phyloP scores from a whole-genome alignment of 495 filamentous ascomycete genomes.

The Glutinoglossum americanum region DNA sequence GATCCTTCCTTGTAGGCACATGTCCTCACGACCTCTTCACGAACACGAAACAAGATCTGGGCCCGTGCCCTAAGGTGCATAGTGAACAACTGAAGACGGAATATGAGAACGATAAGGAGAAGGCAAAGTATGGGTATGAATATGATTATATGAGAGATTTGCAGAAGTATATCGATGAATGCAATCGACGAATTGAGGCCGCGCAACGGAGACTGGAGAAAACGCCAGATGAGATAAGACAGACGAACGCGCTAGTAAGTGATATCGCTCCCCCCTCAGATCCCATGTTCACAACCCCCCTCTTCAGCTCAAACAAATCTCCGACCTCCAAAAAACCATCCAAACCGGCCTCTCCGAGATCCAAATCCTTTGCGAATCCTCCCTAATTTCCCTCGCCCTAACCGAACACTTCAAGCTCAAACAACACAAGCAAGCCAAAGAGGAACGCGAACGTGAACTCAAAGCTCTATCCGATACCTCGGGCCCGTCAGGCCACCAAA shows the following conservation, averaged over 20 bases:
- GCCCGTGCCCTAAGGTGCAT: slow-evolving; percentile 77
- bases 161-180: slow-evolving; percentile 87
- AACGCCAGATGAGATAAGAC: slow-evolving; percentile 89
- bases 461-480: slow-evolving; percentile 81
- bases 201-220: slow-evolving; percentile 86
- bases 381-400: slow-evolving; percentile 56
- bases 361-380: slow-evolving; percentile 61
- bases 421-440: slow-evolving; percentile 60
- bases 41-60: slow-evolving; percentile 96
- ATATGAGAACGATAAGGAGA: slow-evolving; percentile 28
- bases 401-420: slow-evolving; percentile 71
- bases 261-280: neutral
- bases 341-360: slow-evolving; percentile 70
- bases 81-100: slow-evolving; percentile 33
- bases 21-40: slow-evolving; percentile 99
- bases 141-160: slow-evolving; percentile 94
- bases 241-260: slow-evolving; percentile 68
- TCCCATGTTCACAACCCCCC: neutral
- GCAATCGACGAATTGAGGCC: slow-evolving; percentile 78
- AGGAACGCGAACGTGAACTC: slow-evolving; percentile 68
- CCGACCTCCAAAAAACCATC: slow-evolving; percentile 57
- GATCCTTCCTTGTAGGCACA: slow-evolving; percentile 79
- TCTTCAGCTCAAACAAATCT: slow-evolving; percentile 57
- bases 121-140: slow-evolving; percentile 69
- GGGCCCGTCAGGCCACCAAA: slow-evolving; percentile 86